Evolutionary conservation across 495 filamentous ascomycete genomes (phyloP).

Genomic region (Penicillium herquei): DNA sequence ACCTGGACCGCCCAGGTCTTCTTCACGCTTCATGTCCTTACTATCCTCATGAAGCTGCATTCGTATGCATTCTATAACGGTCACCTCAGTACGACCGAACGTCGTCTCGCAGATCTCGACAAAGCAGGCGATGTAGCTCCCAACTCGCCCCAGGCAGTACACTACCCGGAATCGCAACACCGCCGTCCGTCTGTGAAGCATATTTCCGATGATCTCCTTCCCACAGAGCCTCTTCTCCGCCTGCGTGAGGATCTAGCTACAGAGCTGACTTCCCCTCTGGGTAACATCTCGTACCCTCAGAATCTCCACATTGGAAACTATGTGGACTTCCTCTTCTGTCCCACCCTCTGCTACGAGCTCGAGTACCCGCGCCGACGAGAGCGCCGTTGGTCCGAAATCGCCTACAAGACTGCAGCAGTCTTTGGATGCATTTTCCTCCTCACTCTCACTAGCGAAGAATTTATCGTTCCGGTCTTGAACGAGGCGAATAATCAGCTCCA

Average conservation of each 20-base stretch:
- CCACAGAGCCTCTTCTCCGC: constrained; percentile 54
- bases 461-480: constrained; percentile 84
- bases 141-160: constrained; percentile 57
- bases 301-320: constrained; percentile 85
- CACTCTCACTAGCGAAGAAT: constrained; percentile 89
- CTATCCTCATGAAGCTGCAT: constrained; percentile 97
- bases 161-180: constrained; percentile 66
- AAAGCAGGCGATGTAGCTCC: constrained; percentile 61
- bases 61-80: constrained; percentile 98
- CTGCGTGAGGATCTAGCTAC: constrained; percentile 85
- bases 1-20: constrained; percentile 95
- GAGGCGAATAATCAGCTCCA: constrained; percentile 72
- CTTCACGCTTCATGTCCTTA: constrained; percentile 85
- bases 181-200: constrained; percentile 33
- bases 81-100: constrained; percentile 83
- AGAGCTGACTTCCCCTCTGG: constrained; percentile 86
- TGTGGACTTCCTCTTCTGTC: constrained; percentile 84
- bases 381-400: constrained; percentile 77
- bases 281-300: constrained; percentile 83
- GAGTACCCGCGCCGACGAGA: constrained; percentile 83
- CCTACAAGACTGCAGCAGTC: constrained; percentile 81
- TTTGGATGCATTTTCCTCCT: constrained; percentile 97
- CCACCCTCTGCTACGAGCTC: constrained; percentile 95
- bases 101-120: constrained; percentile 76
- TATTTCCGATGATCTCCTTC: constrained; percentile 33